A percentile compares a stretch with the other conserved stretches of the same genome.
Conservation (phyloP, 768 basidiomycete genomes). For the Dentipellis sp. region DNA sequence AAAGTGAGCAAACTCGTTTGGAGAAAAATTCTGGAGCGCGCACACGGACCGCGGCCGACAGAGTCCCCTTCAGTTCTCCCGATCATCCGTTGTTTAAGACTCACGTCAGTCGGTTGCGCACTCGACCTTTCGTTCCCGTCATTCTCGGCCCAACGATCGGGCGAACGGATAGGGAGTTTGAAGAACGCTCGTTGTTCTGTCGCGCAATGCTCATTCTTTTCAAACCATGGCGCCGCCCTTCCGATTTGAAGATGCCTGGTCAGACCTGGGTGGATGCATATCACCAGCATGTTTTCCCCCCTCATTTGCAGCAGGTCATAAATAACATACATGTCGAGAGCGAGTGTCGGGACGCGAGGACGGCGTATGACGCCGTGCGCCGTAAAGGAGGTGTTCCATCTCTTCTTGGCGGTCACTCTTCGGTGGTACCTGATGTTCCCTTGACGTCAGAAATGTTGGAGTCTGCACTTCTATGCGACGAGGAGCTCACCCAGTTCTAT, state of each 20-base stretch:
- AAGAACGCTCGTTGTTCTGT: background rate
- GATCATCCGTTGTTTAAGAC: slow-evolving; percentile 2
- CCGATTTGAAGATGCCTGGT: background rate
- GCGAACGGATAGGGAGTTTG: background rate
- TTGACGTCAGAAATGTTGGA: background rate
- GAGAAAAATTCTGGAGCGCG: background rate
- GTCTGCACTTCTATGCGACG: no score
- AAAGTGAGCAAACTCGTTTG: background rate
- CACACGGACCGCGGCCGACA: background rate
- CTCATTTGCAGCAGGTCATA: background rate
- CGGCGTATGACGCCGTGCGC: background rate
- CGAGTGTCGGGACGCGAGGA: background rate
- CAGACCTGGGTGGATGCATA: background rate
- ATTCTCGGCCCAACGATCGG: slow-evolving; percentile 2
- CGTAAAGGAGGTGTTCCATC: background rate
- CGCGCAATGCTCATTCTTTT: background rate
- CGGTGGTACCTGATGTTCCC: no score
- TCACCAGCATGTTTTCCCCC: background rate
- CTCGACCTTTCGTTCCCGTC: slow-evolving; percentile 2
- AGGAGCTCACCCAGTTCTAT: no score
- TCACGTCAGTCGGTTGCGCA: background rate
- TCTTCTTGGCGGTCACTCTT: background rate
- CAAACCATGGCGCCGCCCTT: background rate
- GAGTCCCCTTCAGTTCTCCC: background rate
- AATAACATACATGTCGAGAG: background rate